Percentiles rank a stretch among this genome's conserved stretches.
These are phyloP conservation scores for Lactuca saligna DNA, from an alignment of 129 eudicot species.

Conservation along the genomic window DNA sequence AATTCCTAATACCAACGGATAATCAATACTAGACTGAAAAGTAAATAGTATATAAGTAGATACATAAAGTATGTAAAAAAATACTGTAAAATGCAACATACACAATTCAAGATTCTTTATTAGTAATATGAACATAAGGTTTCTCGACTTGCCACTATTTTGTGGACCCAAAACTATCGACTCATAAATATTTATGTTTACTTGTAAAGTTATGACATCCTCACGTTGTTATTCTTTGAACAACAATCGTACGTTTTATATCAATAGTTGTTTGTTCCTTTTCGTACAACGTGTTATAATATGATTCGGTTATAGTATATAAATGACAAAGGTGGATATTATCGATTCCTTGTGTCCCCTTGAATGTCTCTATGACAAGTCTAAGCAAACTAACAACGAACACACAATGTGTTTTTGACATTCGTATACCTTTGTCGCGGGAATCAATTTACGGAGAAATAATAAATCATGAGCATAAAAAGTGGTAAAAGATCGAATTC, in stretches of 20 bases:
- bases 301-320: not conserved
- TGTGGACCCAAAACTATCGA: conserved; percentile 1
- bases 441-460: not conserved
- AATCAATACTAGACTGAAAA: not conserved
- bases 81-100: no score
- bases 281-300: not conserved
- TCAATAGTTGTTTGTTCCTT: not conserved
- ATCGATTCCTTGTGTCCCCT: not conserved
- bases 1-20: no score
- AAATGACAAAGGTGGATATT: not conserved
- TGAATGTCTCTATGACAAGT: not conserved
- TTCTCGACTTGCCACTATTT: not conserved
- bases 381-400: not conserved
- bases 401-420: not conserved
- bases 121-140: no score
- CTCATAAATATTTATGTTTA: not conserved
- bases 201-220: conserved; percentile 5
- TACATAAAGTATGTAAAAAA: not conserved
- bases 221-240: not conserved
- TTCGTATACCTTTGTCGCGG: not conserved
- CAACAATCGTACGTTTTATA: conserved; percentile 2
- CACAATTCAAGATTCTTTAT: no score
- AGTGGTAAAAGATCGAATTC: no score
- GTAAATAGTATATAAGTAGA: not conserved
- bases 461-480: no score